Conservation (phyloP, 306 rosid species). For the Clitoria ternatea region DNA sequence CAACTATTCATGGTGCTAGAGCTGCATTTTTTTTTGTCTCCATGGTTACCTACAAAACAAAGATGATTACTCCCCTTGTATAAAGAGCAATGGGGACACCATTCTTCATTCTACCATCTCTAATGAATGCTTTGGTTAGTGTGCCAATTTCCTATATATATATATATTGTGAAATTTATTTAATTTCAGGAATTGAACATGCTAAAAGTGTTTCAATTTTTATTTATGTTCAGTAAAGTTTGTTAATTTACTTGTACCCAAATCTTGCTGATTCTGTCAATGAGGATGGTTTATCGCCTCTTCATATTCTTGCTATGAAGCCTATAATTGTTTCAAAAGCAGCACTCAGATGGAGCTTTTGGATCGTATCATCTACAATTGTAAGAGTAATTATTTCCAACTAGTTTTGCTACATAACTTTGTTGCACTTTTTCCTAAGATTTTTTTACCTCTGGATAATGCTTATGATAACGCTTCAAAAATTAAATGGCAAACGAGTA, state of each 20-base stretch:
- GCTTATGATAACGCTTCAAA: background rate
- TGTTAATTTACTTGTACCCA: constrained; percentile 11
- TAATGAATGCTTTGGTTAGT: constrained; percentile 31
- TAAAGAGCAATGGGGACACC: constrained; percentile 15
- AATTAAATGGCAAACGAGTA: background rate
- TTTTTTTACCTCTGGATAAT: background rate
- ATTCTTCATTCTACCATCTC: constrained; percentile 31
- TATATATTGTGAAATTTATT: background rate
- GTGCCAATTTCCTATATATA: background rate
- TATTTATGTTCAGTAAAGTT: background rate
- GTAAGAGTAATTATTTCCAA: constrained; percentile 7
- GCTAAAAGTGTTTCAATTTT: background rate
- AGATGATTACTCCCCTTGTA: background rate
- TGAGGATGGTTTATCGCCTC: constrained; percentile 22
- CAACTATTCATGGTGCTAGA: constrained; percentile 23
- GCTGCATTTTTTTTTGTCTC: constrained; percentile 23
- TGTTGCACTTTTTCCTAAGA: no score
- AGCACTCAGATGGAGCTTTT: constrained; percentile 13
- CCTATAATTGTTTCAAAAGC: constrained; percentile 25
- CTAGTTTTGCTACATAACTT: background rate
- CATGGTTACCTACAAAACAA: background rate
- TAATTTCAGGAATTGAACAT: background rate
- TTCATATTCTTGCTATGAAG: constrained; percentile 32
- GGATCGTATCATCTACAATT: constrained; percentile 21
- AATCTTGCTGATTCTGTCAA: background rate